Base-by-base conservation (phyloP, 2,329 filamentous ascomycete genomes). In the Fusarium fracticaudum region DNA sequence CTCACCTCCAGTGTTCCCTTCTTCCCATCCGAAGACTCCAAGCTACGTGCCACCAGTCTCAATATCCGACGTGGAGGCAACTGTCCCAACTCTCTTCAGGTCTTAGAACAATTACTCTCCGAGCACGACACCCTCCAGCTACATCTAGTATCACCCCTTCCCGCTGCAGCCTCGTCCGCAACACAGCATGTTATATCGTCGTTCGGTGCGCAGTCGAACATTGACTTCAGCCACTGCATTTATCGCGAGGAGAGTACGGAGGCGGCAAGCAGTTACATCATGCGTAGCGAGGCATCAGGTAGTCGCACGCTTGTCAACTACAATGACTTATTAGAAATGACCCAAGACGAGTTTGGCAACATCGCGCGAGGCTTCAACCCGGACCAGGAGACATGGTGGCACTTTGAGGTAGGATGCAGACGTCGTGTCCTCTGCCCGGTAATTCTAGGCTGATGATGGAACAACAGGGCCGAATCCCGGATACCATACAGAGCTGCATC, bases 301-400 rank as follows among this genome's bases (percentile, higher is more conserved):
- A 91, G 88, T 63, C 86, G 93, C 50, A 94, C 92, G 1, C 89
- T 94, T 65, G 89, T 94, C 64, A 94, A 91, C 80, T 89, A 91
- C 81, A 93, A 91, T 76, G 86, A 87, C 65, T 85, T 94, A 41
- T 87, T 87, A 2, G 92, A 94, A 73, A 93, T 94, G 91, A 91
- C 86, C 11, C 72, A 81, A 9, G 82, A 83, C 13, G 92, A 94
- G 80, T 93, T 94, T 68, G 77, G 80, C 22, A 67, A 65, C 18
- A 82, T 87, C 26, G 85, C 83, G 43, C 79, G 83, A 29, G 78
- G 74, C 31, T 80, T 90, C 53, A 76, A 77, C 9, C 67, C 73
- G 14, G 76, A 81, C 41, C 78, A 81, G 38, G 79, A 82, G 61
- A 84, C 82, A 31, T 94, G 91, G 91, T 92, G 90, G 84, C 92